These are phyloP conservation scores for Blastobotrys mokoenaii DNA, from an alignment of 805 yeast genomes.

Conservation along the genomic window DNA sequence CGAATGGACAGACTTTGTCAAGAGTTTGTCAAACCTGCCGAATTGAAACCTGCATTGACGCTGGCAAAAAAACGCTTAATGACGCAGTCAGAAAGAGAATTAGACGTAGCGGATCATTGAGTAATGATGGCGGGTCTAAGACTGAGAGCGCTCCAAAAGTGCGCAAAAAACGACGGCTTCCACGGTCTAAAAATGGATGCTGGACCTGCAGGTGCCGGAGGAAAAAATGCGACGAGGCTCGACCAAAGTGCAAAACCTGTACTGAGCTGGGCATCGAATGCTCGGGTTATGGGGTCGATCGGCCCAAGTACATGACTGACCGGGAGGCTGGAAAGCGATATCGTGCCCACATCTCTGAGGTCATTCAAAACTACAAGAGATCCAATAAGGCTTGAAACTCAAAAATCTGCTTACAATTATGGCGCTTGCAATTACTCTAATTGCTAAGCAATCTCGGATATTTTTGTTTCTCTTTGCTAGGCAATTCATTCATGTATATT, in stretches of 20 bases:
- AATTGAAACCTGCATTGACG: background rate
- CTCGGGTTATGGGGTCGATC: conserved; percentile 41
- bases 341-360: conserved; percentile 4
- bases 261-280: conserved; percentile 46
- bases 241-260: conserved; percentile 55
- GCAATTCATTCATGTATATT: too few species aligned
- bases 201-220: conserved; percentile 74
- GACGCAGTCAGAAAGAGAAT: background rate
- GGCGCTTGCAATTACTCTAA: too few species aligned
- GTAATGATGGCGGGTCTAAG: background rate
- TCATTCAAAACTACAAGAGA: background rate
- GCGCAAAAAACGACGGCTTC: conserved; percentile 1
- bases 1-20: background rate
- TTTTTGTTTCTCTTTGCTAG: too few species aligned
- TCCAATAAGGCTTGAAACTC: too few species aligned
- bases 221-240: conserved; percentile 62
- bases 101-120: background rate
- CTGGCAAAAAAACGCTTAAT: background rate
- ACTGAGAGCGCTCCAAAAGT: conserved; percentile 2
- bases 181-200: conserved; percentile 53
- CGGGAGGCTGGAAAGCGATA: conserved; percentile 6
- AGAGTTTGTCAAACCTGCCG: background rate
- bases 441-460: too few species aligned
- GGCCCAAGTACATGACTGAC: conserved; percentile 48
- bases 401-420: too few species aligned